Evolutionary conservation across 495 filamentous ascomycete genomes (phyloP).

Genomic region (Lineolata rhizophorae): DNA sequence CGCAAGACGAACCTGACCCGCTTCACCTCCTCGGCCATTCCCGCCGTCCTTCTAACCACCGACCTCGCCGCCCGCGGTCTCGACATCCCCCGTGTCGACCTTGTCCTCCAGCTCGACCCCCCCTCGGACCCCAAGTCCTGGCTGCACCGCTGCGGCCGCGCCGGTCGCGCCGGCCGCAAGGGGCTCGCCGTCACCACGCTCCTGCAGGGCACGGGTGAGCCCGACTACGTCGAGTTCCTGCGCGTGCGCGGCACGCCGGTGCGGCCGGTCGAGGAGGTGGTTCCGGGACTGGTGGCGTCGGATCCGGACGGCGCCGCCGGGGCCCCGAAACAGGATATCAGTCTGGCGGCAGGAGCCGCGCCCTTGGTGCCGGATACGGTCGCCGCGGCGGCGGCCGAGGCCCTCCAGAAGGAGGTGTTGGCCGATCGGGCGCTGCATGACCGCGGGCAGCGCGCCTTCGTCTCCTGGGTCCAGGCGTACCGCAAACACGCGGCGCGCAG

Average conservation of each 20-base stretch:
- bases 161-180: conserved; percentile 68
- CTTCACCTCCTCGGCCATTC: conserved; percentile 43
- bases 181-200: conserved; percentile 74
- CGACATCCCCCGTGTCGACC: conserved; percentile 85
- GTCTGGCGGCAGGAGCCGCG: no score
- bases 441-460: conserved; percentile 73
- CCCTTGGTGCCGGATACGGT: conserved; percentile 29
- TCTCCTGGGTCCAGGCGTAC: conserved; percentile 79
- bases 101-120: conserved; percentile 82
- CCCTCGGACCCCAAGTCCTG: conserved; percentile 87
- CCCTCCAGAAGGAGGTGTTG: conserved; percentile 37
- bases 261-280: conserved; percentile 28
- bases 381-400: conserved; percentile 25
- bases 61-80: conserved; percentile 73
- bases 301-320: not conserved
- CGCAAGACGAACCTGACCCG: conserved; percentile 60
- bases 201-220: conserved; percentile 53
- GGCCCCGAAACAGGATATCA: conserved; percentile 5
- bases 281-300: not conserved
- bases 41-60: conserved; percentile 68
- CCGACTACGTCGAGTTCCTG: conserved; percentile 74
- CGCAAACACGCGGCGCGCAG: conserved; percentile 74
- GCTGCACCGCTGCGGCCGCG: conserved; percentile 82
- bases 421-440: conserved; percentile 70
- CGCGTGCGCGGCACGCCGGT: conserved; percentile 81